phyloP scores from a whole-genome alignment of 345 rosid genomes.

The Mercurialis annua region DNA sequence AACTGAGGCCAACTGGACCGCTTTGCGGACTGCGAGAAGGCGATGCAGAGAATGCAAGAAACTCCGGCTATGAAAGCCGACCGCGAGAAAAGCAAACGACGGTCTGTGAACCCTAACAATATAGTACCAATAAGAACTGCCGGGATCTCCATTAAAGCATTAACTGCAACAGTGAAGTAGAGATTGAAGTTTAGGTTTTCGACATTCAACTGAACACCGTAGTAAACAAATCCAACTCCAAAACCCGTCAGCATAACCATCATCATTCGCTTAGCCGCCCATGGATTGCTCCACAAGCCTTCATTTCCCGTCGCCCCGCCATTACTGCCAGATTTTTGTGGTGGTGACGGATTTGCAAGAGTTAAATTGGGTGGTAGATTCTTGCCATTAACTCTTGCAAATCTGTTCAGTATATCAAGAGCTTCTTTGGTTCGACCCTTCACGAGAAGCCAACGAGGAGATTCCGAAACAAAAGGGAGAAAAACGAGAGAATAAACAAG shows the following conservation, averaged over 20 bases:
- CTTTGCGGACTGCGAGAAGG: conserved; percentile 33
- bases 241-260: conserved; percentile 56
- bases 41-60: conserved; percentile 49
- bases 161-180: conserved; percentile 52
- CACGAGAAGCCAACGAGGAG: conserved; percentile 74
- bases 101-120: conserved; percentile 44
- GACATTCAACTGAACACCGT: conserved; percentile 66
- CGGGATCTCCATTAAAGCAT: conserved; percentile 73
- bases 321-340: neutral
- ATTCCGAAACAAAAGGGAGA: conserved; percentile 56
- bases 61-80: conserved; percentile 52
- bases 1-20: conserved; percentile 62
- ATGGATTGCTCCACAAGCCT: conserved; percentile 51
- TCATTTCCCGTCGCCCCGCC: conserved; percentile 16
- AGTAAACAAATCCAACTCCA: conserved; percentile 67
- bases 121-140: conserved; percentile 52
- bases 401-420: conserved; percentile 39
- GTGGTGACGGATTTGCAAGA: conserved; percentile 32
- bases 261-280: conserved; percentile 59
- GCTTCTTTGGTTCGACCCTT: conserved; percentile 56
- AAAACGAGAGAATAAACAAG: conserved; percentile 39
- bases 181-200: conserved; percentile 67
- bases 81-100: conserved; percentile 47
- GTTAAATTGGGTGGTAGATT: conserved; percentile 40
- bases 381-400: conserved; percentile 49